phyloP scores from a whole-genome alignment of 1,284 basidiomycete genomes.

The Wallemia hederae region DNA sequence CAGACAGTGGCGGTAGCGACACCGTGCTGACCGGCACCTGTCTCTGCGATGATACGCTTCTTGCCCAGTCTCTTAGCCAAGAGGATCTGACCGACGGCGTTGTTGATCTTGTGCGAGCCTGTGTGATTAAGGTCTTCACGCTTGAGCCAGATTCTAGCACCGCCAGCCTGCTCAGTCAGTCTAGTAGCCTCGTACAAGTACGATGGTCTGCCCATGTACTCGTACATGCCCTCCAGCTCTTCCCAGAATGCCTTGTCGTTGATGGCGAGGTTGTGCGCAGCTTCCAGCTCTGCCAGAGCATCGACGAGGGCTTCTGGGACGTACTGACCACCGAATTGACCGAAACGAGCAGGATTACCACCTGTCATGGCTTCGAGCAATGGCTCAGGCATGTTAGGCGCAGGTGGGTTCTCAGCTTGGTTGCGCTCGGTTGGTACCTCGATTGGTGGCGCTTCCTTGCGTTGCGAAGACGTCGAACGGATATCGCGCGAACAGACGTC shows the following conservation, averaged over 20 bases:
- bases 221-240: slow-evolving; percentile 65
- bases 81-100: slow-evolving; percentile 79
- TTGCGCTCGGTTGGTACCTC: background rate
- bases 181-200: slow-evolving; percentile 44
- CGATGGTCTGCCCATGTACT: slow-evolving; percentile 56
- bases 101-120: slow-evolving; percentile 91
- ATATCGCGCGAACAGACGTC: background rate
- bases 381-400: background rate
- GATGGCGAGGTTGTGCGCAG: slow-evolving; percentile 59
- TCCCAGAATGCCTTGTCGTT: slow-evolving; percentile 74
- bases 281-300: slow-evolving; percentile 66
- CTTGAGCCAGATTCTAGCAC: slow-evolving; percentile 93
- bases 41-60: slow-evolving; percentile 91
- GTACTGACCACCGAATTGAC: slow-evolving; percentile 87
- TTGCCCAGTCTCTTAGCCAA: slow-evolving; percentile 79
- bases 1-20: slow-evolving; percentile 96
- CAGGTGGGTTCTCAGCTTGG: background rate
- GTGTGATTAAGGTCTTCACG: slow-evolving; percentile 86
- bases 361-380: background rate
- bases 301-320: slow-evolving; percentile 84
- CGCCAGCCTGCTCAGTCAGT: slow-evolving; percentile 43
- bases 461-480: background rate
- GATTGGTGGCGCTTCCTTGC: background rate
- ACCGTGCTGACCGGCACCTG: slow-evolving; percentile 93
- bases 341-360: slow-evolving; percentile 30